A percentile compares a stretch with the other conserved stretches of the same genome.
Evolutionary conservation across 164 flowering plant genomes (phyloP).

Genomic region (Nymphaea colorata): DNA sequence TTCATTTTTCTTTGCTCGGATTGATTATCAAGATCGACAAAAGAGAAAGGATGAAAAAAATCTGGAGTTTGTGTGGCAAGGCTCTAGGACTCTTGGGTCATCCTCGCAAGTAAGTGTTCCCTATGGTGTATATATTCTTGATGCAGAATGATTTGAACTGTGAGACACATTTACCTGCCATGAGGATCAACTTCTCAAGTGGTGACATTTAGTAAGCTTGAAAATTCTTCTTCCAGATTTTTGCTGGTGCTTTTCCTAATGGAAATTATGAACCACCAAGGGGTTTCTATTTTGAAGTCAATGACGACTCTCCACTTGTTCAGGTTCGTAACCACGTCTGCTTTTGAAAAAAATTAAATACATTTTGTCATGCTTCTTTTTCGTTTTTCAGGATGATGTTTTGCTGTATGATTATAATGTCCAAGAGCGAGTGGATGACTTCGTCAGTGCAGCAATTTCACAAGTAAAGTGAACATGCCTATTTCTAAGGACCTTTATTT

Average conservation of each 20-base stretch:
- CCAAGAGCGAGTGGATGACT: constrained; percentile 77
- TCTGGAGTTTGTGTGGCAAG: constrained; percentile 90
- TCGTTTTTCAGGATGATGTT: constrained; percentile 29
- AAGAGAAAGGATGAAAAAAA: constrained; percentile 62
- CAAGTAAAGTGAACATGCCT: constrained; percentile 34
- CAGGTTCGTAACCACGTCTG: constrained; percentile 26
- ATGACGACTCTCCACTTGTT: constrained; percentile 40
- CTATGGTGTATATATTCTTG: not conserved
- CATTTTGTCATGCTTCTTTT: not conserved
- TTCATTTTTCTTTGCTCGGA: constrained; percentile 68
- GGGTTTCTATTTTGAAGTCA: constrained; percentile 48
- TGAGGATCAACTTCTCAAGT: not conserved
- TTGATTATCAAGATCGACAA: constrained; percentile 88
- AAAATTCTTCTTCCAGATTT: constrained; percentile 27
- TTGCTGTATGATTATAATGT: constrained; percentile 88
- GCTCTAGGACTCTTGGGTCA: constrained; percentile 71
- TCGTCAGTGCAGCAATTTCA: constrained; percentile 73
- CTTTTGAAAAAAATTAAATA: too few species aligned
- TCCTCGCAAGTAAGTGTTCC: constrained; percentile 22
- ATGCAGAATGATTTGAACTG: not conserved
- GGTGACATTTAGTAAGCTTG: not conserved
- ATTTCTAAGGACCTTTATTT: too few species aligned
- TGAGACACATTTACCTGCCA: not conserved
- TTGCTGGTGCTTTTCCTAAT: constrained; percentile 45
- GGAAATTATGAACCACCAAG: constrained; percentile 53